These are phyloP conservation scores for Macrolepiota albuminosa DNA, from an alignment of 768 basidiomycete species.

Conservation along the genomic window DNA sequence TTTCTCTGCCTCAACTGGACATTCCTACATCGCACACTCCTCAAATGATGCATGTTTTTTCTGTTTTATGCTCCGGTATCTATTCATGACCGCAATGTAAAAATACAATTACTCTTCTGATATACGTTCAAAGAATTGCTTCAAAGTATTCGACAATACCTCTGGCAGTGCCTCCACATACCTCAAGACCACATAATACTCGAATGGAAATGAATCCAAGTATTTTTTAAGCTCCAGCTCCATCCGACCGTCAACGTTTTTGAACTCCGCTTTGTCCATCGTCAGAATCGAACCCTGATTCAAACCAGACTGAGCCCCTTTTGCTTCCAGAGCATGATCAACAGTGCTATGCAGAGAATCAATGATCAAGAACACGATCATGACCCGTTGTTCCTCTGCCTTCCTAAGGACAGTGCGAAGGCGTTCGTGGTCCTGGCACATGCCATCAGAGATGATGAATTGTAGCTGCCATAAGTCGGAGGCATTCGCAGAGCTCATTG, in stretches of 20 bases:
- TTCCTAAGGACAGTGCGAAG: constrained; percentile 75
- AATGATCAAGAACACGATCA: constrained; percentile 95
- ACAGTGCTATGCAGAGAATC: constrained; percentile 67
- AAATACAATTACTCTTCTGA: constrained; percentile 52
- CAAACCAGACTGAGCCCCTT: constrained; percentile 15
- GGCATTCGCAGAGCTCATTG: constrained; percentile 55
- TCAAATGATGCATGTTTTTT: neutral
- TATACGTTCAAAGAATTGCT: constrained; percentile 87
- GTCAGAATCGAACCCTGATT: constrained; percentile 78
- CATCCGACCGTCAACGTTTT: constrained; percentile 73
- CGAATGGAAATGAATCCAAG: constrained; percentile 95
- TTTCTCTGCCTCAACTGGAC: neutral
- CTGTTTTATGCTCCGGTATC: neutral
- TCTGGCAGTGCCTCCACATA: constrained; percentile 90
- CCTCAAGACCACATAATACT: constrained; percentile 92
- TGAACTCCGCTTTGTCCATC: constrained; percentile 91
- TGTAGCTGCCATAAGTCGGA: constrained; percentile 95
- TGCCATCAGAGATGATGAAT: constrained; percentile 98
- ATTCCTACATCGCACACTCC: no score
- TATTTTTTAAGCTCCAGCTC: constrained; percentile 87
- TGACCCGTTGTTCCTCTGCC: constrained; percentile 85
- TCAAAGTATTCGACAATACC: constrained; percentile 80
- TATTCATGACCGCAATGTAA: neutral
- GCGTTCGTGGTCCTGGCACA: constrained; percentile 92
- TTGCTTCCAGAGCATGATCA: constrained; percentile 12